These are phyloP conservation scores for Drosera capensis DNA, from an alignment of 148 eudicot genomes.

Conservation along the genomic window DNA sequence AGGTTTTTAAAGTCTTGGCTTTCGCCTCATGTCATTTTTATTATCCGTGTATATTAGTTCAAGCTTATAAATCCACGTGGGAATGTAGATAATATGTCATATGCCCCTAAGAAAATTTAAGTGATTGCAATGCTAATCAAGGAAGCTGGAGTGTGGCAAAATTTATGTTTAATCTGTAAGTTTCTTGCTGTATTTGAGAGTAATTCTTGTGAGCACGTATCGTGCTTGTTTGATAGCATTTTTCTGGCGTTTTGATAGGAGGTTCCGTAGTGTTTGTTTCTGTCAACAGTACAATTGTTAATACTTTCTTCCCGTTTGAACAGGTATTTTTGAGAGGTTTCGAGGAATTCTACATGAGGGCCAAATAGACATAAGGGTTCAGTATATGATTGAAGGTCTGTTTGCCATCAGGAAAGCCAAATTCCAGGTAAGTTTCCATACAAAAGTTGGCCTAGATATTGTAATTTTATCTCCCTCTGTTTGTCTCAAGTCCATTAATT, in stretches of 20 bases:
- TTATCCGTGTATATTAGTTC: too few relatives aligned
- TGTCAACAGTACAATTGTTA: background rate
- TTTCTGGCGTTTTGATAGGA: background rate
- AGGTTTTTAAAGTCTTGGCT: too few relatives aligned
- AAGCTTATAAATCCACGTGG: too few relatives aligned
- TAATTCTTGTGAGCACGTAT: too few relatives aligned
- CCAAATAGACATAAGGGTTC: conserved; percentile 89
- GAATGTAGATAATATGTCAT: too few relatives aligned
- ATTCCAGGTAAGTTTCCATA: conserved; percentile 54
- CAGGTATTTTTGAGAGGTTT: conserved; percentile 69
- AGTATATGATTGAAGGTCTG: conserved; percentile 80
- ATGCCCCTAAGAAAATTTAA: too few relatives aligned
- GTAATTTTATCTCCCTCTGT: background rate
- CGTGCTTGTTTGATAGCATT: background rate
- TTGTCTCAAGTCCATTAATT: background rate
- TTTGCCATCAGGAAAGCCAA: conserved; percentile 80
- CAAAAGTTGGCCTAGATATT: background rate
- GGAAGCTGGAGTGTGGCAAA: too few relatives aligned
- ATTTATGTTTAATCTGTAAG: too few relatives aligned
- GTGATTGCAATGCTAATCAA: too few relatives aligned
- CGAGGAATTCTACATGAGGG: conserved; percentile 98
- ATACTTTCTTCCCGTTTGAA: background rate
- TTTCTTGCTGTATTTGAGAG: too few relatives aligned
- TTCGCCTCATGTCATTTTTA: too few relatives aligned
- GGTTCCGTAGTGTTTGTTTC: too few relatives aligned